Base-by-base conservation (phyloP, 306 rosid genomes). In the Begonia masoniana region DNA sequence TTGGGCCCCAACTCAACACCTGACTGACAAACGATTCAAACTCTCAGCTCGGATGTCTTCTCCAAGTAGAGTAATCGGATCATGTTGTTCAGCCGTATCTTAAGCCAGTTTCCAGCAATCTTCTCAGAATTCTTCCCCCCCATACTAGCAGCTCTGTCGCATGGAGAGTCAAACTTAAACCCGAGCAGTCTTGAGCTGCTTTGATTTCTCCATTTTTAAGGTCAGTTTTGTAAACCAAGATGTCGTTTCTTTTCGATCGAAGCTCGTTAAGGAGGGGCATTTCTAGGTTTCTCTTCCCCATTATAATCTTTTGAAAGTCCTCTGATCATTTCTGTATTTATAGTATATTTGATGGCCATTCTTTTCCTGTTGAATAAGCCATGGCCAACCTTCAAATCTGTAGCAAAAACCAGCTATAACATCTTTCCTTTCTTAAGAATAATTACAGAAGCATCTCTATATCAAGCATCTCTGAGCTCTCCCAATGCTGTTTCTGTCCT, bases 21-120 rank as follows among this genome's bases (percentile, higher is more conserved):
- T 92, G 84, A 70, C 67, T 88, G 57, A 73, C 69, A 71, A 92
- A 75, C 76, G 96, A 92, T 72, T 54, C 86, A 13, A 69, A 56
- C 68, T 76, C 70, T 74, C 82, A 41, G 76, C 80, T 69, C 70
- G 93, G 80, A 83, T 79, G 88, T 67, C 96, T 57, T 77, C 87
- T 43, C 82, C 96, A 9, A 31, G 39, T 31, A 31, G 39, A 26
- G 59, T 69, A 78, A 68, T 87, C 15, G 61, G 68, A 70, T 86
- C 96, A 39, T 68, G 68, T 60, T 65, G 70, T 53, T 84, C 74
- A 62, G 60, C 81, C 41, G 41, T 64, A 47, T 59, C 84, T 67
- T 85, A 75, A 58, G 62, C 70, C 60, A 70, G 81, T 71, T 67
- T 65, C 50, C 85, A 77, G 64, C 75, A 74, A 54, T 68, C 83